Evolutionary conservation across 805 yeast species (phyloP).

Genomic region (Metschnikowia noctiluminum): DNA sequence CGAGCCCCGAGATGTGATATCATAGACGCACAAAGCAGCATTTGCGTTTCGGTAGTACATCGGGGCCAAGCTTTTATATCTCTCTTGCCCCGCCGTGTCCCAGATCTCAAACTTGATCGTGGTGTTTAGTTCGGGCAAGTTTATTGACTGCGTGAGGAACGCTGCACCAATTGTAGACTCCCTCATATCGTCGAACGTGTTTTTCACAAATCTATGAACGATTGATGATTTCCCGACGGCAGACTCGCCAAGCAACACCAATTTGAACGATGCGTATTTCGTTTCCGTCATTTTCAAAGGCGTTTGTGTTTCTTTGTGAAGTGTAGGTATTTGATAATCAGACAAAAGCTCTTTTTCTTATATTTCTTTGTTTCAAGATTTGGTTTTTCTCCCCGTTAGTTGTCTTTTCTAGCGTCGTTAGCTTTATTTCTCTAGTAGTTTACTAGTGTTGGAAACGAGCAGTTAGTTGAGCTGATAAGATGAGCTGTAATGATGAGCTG

Average conservation of each 20-base stretch:
- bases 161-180: constrained; percentile 99
- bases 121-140: constrained; percentile 62
- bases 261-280: constrained; percentile 61
- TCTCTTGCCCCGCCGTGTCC: constrained; percentile 98
- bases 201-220: constrained; percentile 87
- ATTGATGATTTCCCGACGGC: constrained; percentile 96
- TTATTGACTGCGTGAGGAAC: constrained; percentile 88
- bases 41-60: constrained; percentile 97
- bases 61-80: constrained; percentile 94
- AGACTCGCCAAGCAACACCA: constrained; percentile 93
- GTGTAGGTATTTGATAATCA: too few relatives aligned
- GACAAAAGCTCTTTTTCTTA: too few relatives aligned
- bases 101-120: constrained; percentile 90
- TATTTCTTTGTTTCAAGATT: too few relatives aligned
- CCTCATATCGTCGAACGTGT: constrained; percentile 94
- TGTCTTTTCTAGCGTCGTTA: too few relatives aligned
- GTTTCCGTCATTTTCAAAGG: constrained; percentile 10
- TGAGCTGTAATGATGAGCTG: too few relatives aligned
- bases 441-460: too few relatives aligned
- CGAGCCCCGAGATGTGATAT: constrained; percentile 90
- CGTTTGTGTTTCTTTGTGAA: neutral
- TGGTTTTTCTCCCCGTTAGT: too few relatives aligned
- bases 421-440: too few relatives aligned
- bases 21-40: constrained; percentile 94
- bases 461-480: too few relatives aligned